Evolutionary conservation across 257 asterid species (phyloP), one percentile per base, ranked within the genome.

Genomic region (Plantago elongata): DNA sequence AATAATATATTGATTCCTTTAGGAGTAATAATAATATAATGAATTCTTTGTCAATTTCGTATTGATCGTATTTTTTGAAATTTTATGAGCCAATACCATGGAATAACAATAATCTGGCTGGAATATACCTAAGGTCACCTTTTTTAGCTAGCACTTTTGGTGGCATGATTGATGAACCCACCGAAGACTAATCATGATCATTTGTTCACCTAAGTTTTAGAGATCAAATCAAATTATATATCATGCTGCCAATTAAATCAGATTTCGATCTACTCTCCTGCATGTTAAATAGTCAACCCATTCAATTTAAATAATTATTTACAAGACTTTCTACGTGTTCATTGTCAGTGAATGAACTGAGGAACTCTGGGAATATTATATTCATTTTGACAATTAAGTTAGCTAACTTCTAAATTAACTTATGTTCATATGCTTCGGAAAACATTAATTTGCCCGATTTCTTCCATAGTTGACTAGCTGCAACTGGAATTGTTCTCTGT

Each of bases 81-180:
- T 59, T 8, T 10, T 59, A 14, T 38, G 11, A 49, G 16, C 51
- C 54, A 49, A 49, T 34, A 34, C 7, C 1, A 34, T 34, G 8
- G 40, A 34, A 34, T 34, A 7, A 22, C 5, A 34, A 34, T 34
- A 34, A 34, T 34, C 40, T 34, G 40, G 4, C 8, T 5, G 40
- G 40, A 34, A 34, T 34, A 34, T 34, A 6, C 40, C 40, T 34
- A 7, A 4, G 40, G 40, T 4, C 40, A 34, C 40, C 40, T 7
- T 34, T 34, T 34, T 34, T 34, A 34, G 40, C 7, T 34, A n/a
- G 64, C 80, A 70, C 67, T 57, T 64, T 50, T 69, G 65, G 60
- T 60, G 78, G 70, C 72, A 78, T 75, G 84, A 75, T 78, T 74
- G 72, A 34, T 7, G 40, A 60, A 65, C 62, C 63, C 76, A 47